Conservation (phyloP, 1,284 basidiomycete species). For the Cryptococcus deneoformans region DNA sequence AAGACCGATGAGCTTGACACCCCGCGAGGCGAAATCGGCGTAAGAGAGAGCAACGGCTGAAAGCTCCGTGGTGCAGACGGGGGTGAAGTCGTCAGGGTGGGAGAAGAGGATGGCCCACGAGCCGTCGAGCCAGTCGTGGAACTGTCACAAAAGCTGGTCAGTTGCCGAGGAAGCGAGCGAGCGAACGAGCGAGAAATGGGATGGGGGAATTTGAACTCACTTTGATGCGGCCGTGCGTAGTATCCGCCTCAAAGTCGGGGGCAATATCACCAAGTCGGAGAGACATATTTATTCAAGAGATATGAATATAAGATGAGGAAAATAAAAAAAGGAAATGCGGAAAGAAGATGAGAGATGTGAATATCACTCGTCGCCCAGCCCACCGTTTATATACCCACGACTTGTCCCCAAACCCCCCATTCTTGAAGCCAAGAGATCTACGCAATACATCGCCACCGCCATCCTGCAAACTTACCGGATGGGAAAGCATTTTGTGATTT, state of each 20-base stretch:
- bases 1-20: slow-evolving; percentile 85
- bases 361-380: too few relatives aligned
- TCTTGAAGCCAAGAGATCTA: too few relatives aligned
- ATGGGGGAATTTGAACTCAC: slow-evolving; percentile 1
- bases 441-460: too few relatives aligned
- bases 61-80: slow-evolving; percentile 91
- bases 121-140: slow-evolving; percentile 86
- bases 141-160: slow-evolving; percentile 53
- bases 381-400: too few relatives aligned
- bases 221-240: slow-evolving; percentile 55
- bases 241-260: slow-evolving; percentile 59
- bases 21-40: slow-evolving; percentile 80
- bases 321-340: neutral
- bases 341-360: too few relatives aligned
- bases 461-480: too few relatives aligned
- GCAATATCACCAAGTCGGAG: slow-evolving; percentile 47
- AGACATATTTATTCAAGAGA: slow-evolving; percentile 16
- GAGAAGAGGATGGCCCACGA: slow-evolving; percentile 93
- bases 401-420: too few relatives aligned
- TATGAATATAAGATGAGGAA: neutral
- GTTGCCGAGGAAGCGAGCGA: too few relatives aligned
- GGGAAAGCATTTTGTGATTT: too few relatives aligned
- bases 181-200: too few relatives aligned
- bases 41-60: slow-evolving; percentile 86
- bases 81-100: slow-evolving; percentile 70